Percentiles rank a stretch among this genome's conserved stretches.
Evolutionary conservation across 495 filamentous ascomycete genomes (phyloP).

Genomic region (Penicillium ucsense): DNA sequence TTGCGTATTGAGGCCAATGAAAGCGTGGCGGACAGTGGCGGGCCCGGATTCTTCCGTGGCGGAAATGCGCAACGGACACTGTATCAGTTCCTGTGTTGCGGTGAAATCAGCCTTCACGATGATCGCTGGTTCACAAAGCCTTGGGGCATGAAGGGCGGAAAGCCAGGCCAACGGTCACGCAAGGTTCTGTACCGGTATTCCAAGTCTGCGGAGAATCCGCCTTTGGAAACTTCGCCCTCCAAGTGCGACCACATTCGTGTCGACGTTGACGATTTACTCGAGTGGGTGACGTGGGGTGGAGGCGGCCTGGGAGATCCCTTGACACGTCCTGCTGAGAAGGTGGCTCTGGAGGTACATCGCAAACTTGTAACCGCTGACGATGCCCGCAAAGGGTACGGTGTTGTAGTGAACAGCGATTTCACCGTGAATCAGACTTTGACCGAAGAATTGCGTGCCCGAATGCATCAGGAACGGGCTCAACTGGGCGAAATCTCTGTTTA

Average conservation of each 20-base stretch:
- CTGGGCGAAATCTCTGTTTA: slow-evolving; percentile 14
- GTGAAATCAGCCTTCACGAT: slow-evolving; percentile 40
- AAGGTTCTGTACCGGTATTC: slow-evolving; percentile 35
- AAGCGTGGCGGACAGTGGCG: slow-evolving; percentile 39
- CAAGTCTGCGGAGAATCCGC: slow-evolving; percentile 15
- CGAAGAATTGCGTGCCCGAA: slow-evolving; percentile 18
- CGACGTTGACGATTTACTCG: slow-evolving; percentile 37
- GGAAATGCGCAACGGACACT: slow-evolving; percentile 40
- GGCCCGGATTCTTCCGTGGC: slow-evolving; percentile 36
- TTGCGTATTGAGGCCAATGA: slow-evolving; percentile 41
- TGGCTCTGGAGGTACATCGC: slow-evolving; percentile 37
- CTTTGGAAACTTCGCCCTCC: slow-evolving; percentile 23
- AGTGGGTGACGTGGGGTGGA: slow-evolving; percentile 45
- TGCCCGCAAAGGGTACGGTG: slow-evolving; percentile 33
- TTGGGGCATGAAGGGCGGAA: slow-evolving; percentile 39
- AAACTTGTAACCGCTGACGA: slow-evolving; percentile 37
- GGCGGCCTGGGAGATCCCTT: slow-evolving; percentile 42
- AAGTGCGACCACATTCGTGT: slow-evolving; percentile 43
- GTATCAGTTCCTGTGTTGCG: slow-evolving; percentile 37
- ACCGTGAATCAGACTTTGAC: slow-evolving; percentile 22
- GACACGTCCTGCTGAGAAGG: slow-evolving; percentile 33
- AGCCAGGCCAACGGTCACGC: slow-evolving; percentile 32
- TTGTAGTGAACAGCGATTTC: slow-evolving; percentile 25
- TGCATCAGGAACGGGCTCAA: slow-evolving; percentile 10
- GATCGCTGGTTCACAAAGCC: slow-evolving; percentile 45